These are phyloP conservation scores for Pythium monospermum DNA, from an alignment of 352 stramenopile genomes.

Conservation along the genomic window DNA sequence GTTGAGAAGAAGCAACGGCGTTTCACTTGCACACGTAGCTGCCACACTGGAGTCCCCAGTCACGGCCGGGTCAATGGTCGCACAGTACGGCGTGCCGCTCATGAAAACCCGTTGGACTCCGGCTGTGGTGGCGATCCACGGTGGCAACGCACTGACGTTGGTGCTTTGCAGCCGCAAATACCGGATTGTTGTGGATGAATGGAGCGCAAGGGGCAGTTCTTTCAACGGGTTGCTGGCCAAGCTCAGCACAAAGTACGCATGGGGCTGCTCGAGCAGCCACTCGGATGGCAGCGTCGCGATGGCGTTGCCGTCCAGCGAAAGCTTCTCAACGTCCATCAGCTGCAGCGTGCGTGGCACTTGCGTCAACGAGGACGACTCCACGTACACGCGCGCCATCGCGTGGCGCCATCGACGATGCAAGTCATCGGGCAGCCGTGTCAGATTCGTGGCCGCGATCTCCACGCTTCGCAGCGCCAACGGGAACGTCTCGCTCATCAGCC, in stretches of 20 bases:
- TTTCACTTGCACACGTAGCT: too few relatives aligned
- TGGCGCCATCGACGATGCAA: not conserved
- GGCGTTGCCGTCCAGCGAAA: not conserved
- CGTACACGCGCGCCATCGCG: not conserved
- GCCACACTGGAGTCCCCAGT: too few relatives aligned
- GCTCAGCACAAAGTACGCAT: not conserved
- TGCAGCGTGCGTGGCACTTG: not conserved
- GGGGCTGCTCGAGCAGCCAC: not conserved
- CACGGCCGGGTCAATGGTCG: too few relatives aligned
- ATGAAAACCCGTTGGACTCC: too few relatives aligned
- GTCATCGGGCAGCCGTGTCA: conserved; percentile 1
- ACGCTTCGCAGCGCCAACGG: not conserved
- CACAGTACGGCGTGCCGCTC: too few relatives aligned
- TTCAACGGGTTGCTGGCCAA: not conserved
- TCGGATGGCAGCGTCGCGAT: not conserved
- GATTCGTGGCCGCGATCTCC: not conserved
- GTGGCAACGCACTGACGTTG: too few relatives aligned
- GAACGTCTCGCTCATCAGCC: not conserved
- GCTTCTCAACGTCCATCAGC: not conserved
- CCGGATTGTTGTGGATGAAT: not conserved
- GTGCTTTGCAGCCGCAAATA: not conserved
- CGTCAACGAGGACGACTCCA: not conserved
- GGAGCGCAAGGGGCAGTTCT: not conserved
- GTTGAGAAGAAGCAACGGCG: too few relatives aligned
- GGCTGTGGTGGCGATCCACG: too few relatives aligned